Conservation (phyloP, 2,329 filamentous ascomycete species). For the Lachnellula cervina region DNA sequence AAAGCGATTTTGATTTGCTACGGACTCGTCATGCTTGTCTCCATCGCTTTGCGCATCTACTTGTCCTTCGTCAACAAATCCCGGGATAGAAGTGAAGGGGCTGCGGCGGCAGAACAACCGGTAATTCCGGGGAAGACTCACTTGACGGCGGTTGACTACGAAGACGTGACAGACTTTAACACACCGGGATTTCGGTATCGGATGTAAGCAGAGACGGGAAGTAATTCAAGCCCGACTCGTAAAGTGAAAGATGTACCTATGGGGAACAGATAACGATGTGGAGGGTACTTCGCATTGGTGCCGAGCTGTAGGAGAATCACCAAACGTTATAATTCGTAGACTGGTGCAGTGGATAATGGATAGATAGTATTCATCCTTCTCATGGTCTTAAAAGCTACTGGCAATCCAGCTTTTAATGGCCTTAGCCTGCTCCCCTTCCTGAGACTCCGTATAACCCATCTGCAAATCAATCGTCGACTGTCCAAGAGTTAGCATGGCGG, state of each 20-base stretch:
- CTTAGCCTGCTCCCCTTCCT: slow-evolving; percentile 21
- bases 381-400: slow-evolving; percentile 14
- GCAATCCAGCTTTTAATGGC: slow-evolving; percentile 23
- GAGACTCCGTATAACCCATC: slow-evolving; percentile 19
- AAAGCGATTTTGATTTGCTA: slow-evolving; percentile 26
- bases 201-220: slow-evolving; percentile 28
- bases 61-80: slow-evolving; percentile 20
- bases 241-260: no score
- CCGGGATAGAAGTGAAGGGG: slow-evolving; percentile 40
- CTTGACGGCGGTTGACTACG: slow-evolving; percentile 43
- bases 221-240: no score
- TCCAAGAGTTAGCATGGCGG: slow-evolving; percentile 22
- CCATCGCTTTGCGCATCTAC: slow-evolving; percentile 21
- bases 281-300: no score
- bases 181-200: slow-evolving; percentile 56
- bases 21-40: slow-evolving; percentile 13
- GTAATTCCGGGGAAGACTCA: slow-evolving; percentile 35
- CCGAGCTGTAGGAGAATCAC: no score
- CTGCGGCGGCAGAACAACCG: slow-evolving; percentile 26
- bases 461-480: slow-evolving; percentile 20
- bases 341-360: not conserved
- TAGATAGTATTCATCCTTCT: not conserved
- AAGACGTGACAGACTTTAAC: slow-evolving; percentile 57
- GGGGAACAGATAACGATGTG: no score
- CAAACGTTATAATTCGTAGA: no score